phyloP scores from a whole-genome alignment of 2,329 filamentous ascomycete species.

The Cladophialophora carrionii region DNA sequence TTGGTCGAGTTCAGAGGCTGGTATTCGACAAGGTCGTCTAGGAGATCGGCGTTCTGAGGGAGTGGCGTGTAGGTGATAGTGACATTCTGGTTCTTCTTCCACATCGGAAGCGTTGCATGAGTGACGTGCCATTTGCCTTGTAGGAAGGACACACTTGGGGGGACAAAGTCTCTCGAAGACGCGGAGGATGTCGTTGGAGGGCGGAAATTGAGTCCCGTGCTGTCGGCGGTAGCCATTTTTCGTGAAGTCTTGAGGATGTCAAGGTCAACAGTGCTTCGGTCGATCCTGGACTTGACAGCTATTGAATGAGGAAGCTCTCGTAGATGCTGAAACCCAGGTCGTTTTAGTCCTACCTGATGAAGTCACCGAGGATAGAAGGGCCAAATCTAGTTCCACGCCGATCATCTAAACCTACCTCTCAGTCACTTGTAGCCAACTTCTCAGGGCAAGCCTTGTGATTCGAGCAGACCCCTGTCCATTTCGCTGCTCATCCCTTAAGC shows the following conservation, averaged over 20 bases:
- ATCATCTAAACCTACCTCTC: neutral
- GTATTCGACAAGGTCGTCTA: slow-evolving; percentile 76
- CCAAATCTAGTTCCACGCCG: neutral
- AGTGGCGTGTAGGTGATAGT: slow-evolving; percentile 73
- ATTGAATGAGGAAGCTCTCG: neutral
- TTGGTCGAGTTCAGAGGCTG: slow-evolving; percentile 58
- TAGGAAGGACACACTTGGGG: slow-evolving; percentile 63
- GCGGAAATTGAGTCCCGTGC: slow-evolving; percentile 45
- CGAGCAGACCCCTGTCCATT: neutral
- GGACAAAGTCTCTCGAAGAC: slow-evolving; percentile 16
- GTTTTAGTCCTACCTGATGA: neutral
- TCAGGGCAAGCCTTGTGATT: neutral
- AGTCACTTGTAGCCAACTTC: neutral
- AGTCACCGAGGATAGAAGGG: neutral
- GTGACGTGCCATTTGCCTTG: slow-evolving; percentile 72
- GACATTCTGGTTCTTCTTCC: slow-evolving; percentile 78
- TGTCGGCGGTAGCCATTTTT: slow-evolving; percentile 9
- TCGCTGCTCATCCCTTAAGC: neutral
- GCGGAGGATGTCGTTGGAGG: slow-evolving; percentile 46
- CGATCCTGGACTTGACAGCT: neutral
- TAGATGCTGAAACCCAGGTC: neutral
- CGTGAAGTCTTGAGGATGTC: neutral
- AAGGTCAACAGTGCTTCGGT: neutral
- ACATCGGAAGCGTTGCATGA: slow-evolving; percentile 77
- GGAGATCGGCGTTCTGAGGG: slow-evolving; percentile 46